Base-by-base conservation (phyloP, 1,284 basidiomycete genomes). In the Athelia sp. region DNA sequence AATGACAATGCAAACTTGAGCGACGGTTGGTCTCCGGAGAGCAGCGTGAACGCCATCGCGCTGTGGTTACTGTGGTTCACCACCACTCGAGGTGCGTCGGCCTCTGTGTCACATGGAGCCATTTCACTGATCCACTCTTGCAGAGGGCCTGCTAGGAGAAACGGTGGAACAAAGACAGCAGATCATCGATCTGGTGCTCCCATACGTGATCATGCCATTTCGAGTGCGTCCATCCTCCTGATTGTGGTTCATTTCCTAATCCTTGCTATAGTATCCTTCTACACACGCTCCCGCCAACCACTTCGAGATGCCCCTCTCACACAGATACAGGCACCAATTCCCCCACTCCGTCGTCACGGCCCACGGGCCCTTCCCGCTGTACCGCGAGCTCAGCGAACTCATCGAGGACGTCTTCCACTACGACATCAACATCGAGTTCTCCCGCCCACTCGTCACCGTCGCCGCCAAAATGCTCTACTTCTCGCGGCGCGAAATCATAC, bases 41-140 rank as follows among this genome's bases (percentile, higher is more conserved):
- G 59, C 46, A 40, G 6, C 15, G 36, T 40, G n/a, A 81, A 77
- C 54, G 65, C 79, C 0, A 74, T 80, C 40, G 79, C 76, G 0
- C 55, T 87, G n/a, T 87, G 82, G 81, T 46, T 83, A 0, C 60
- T 82, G 50, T 87, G 82, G 83, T 71, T 81, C 57, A 74, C 75
- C 19, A 75, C 73, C 15, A 76, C 78, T 1, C 59, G 65, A 58
- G 70, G 79, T 81, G 45, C 48, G 61, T 56, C 17, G 17, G 3
- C 6, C 9, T 6, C 36, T 40, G 15, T 40, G 29, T 21, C 15
- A 38, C 43, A 18, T 26, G 11, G n/a, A 36, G 14, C 15, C 34
- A 29, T 13, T 49, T 13, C 40, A 17, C 1, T 21, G 19, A 49
- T 23, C 32, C 47, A 10, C 40, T 45, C 45, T 36, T 44, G 46